These are phyloP conservation scores for Apophysomyces variabilis DNA, from an alignment of 371 early-diverging fungal species.

Conservation along the genomic window DNA sequence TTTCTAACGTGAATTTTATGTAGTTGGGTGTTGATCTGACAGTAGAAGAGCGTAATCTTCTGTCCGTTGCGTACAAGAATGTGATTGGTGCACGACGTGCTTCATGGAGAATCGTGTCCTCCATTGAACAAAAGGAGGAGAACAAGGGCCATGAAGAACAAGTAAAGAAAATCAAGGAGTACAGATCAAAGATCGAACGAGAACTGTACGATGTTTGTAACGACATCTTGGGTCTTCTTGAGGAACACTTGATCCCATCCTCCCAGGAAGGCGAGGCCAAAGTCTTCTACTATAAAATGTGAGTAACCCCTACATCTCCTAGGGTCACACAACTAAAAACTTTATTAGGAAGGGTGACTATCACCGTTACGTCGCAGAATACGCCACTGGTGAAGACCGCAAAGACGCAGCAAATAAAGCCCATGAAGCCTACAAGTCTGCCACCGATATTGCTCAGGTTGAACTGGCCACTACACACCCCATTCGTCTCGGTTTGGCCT, in stretches of 20 bases:
- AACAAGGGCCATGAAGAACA: conserved; percentile 87
- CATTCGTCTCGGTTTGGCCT: conserved; percentile 98
- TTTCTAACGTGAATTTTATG: neutral
- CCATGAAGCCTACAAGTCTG: conserved; percentile 96
- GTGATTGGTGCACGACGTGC: conserved; percentile 99
- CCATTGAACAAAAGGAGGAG: conserved; percentile 98
- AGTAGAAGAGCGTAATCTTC: conserved; percentile 97
- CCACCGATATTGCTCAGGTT: conserved; percentile 93
- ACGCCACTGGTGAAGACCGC: conserved; percentile 86
- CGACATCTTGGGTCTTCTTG: conserved; percentile 93
- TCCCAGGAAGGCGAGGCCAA: conserved; percentile 93
- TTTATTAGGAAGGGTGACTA: conserved; percentile 93
- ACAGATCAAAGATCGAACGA: conserved; percentile 90
- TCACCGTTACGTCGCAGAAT: conserved; percentile 99
- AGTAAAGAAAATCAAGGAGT: conserved; percentile 86
- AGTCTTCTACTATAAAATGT: conserved; percentile 99
- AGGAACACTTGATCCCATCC: conserved; percentile 85
- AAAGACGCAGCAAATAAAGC: conserved; percentile 89
- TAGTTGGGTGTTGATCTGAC: conserved; percentile 76
- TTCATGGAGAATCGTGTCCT: conserved; percentile 99
- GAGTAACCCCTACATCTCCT: conserved; percentile 21
- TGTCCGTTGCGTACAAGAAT: conserved; percentile 99
- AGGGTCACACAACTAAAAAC: conserved; percentile 11
- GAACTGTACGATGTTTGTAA: conserved; percentile 96
- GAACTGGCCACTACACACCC: conserved; percentile 99